phyloP scores from a whole-genome alignment of 768 basidiomycete species.

The Termitomyces bulborhizus region DNA sequence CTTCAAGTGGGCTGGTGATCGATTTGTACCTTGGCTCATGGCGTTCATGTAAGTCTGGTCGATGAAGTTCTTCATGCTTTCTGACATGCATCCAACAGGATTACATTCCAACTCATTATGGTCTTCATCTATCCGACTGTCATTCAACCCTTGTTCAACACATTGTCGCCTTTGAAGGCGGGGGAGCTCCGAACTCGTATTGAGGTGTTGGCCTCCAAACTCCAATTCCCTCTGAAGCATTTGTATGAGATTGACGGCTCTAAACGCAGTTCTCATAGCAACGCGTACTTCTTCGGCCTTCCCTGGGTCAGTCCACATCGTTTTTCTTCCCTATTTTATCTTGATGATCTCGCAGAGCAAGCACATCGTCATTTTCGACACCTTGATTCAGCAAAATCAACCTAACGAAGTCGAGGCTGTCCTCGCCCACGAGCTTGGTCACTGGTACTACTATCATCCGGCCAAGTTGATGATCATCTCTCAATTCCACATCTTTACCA shows the following conservation, averaged over 20 bases:
- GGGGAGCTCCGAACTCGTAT: constrained; percentile 77
- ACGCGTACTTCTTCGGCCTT: constrained; percentile 98
- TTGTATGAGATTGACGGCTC: constrained; percentile 97
- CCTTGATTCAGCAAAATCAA: constrained; percentile 86
- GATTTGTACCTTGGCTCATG: constrained; percentile 93
- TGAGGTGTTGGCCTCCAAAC: constrained; percentile 68
- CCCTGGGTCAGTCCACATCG: constrained; percentile 62
- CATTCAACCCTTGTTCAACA: constrained; percentile 97
- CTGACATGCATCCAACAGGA: constrained; percentile 31
- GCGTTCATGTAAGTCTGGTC: constrained; percentile 68
- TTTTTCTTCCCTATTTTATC: not conserved
- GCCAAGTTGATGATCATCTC: constrained; percentile 82
- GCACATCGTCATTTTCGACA: constrained; percentile 96
- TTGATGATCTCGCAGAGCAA: constrained; percentile 51
- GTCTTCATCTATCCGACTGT: constrained; percentile 77
- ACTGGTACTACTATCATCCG: constrained; percentile 92
- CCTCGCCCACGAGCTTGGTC: constrained; percentile 95
- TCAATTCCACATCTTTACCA: constrained; percentile 83
- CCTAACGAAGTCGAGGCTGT: constrained; percentile 96
- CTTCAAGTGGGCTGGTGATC: constrained; percentile 90
- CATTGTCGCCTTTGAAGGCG: constrained; percentile 76
- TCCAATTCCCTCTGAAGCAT: constrained; percentile 91
- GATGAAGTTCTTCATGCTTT: not conserved
- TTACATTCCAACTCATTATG: constrained; percentile 80
- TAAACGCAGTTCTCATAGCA: constrained; percentile 91